Conservation (phyloP, 192 early-diverging fungal species). For the Umbelopsis vinacea region DNA sequence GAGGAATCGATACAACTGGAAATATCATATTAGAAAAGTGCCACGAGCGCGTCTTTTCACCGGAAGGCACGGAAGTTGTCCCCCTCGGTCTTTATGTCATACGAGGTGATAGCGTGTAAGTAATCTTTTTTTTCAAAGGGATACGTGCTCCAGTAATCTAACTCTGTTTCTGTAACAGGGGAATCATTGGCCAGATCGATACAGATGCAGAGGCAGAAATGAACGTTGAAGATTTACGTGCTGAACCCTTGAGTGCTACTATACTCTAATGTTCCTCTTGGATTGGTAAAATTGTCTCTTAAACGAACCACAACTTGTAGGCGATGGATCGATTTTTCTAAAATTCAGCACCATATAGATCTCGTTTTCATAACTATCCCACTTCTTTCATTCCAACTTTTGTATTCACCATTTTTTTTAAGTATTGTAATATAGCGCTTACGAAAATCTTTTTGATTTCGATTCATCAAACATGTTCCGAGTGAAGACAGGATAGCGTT, state of each 20-base stretch:
- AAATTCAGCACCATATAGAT: not conserved
- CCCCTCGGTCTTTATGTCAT: slow-evolving; percentile 59
- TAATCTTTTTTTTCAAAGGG: not conserved
- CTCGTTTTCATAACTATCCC: not conserved
- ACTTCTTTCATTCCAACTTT: not conserved
- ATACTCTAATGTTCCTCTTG: not conserved
- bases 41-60: slow-evolving; percentile 58
- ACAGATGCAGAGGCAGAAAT: slow-evolving; percentile 38
- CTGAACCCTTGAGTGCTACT: slow-evolving; percentile 31
- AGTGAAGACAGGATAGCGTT: no score
- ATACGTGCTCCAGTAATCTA: not conserved
- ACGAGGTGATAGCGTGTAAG: slow-evolving; percentile 62
- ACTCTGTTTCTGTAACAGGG: slow-evolving; percentile 23
- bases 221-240: slow-evolving; percentile 38
- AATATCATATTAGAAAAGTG: slow-evolving; percentile 58
- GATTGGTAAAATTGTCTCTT: no score
- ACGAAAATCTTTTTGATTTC: not conserved
- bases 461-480: not conserved
- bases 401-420: not conserved
- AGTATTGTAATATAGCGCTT: slow-evolving; percentile 8
- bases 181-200: slow-evolving; percentile 46
- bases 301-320: no score
- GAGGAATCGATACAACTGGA: slow-evolving; percentile 57
- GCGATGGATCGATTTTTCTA: no score
- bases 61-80: slow-evolving; percentile 50